Evolutionary conservation across 2,329 filamentous ascomycete genomes (phyloP).

Genomic region (Dothistroma septosporum): DNA sequence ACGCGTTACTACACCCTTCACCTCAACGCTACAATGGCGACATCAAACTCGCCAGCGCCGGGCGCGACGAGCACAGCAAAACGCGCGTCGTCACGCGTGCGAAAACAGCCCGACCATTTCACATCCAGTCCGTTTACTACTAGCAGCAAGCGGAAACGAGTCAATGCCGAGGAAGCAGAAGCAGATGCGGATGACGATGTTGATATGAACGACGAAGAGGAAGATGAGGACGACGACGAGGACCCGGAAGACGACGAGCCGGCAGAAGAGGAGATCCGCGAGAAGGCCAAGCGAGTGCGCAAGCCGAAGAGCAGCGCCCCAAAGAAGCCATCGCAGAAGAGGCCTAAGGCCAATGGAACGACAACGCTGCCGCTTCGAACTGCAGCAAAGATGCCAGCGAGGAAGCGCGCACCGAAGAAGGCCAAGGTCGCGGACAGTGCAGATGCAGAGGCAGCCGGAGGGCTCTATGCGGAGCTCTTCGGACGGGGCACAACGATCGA

Average conservation of each 20-base stretch:
- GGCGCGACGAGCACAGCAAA: slow-evolving; percentile 47
- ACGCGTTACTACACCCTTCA: slow-evolving; percentile 8
- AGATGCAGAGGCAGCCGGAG: slow-evolving; percentile 50
- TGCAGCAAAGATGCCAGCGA: slow-evolving; percentile 37
- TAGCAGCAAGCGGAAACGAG: slow-evolving; percentile 48
- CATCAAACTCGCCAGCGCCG: slow-evolving; percentile 20
- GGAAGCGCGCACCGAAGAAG: slow-evolving; percentile 47
- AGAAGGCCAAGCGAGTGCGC: slow-evolving; percentile 31
- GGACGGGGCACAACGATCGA: slow-evolving; percentile 52
- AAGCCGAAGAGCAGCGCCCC: slow-evolving; percentile 32
- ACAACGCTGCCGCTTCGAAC: slow-evolving; percentile 53
- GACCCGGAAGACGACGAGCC: slow-evolving; percentile 38
- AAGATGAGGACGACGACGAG: slow-evolving; percentile 37
- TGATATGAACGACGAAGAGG: slow-evolving; percentile 34
- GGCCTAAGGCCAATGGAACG: slow-evolving; percentile 53
- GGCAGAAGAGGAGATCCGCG: slow-evolving; percentile 49
- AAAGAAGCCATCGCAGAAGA: slow-evolving; percentile 46
- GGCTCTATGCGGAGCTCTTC: slow-evolving; percentile 61
- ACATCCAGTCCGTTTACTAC: slow-evolving; percentile 27
- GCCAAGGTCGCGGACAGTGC: slow-evolving; percentile 50
- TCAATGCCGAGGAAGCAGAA: slow-evolving; percentile 31
- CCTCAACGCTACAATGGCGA: slow-evolving; percentile 11
- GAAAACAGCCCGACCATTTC: slow-evolving; percentile 34
- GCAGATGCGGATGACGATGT: slow-evolving; percentile 35
- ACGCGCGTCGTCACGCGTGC: slow-evolving; percentile 59